phyloP scores from a whole-genome alignment of 257 asterid species.

The Orobanche coerulescens region DNA sequence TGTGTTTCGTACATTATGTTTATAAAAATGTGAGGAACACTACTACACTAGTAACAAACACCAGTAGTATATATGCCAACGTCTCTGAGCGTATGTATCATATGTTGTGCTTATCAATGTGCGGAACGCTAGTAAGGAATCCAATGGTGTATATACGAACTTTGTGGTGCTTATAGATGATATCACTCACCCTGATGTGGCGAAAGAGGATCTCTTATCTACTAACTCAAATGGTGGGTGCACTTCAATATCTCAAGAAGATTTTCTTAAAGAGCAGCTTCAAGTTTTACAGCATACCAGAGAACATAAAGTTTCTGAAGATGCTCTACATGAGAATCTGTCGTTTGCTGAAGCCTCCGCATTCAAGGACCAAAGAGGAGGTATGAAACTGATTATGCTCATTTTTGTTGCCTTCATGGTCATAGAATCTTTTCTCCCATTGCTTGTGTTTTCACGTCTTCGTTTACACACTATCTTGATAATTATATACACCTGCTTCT shows the following conservation, averaged over 20 bases:
- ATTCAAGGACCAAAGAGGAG: slow-evolving; percentile 34
- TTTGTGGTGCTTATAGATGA: slow-evolving; percentile 58
- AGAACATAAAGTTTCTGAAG: slow-evolving; percentile 25
- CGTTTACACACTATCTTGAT: not conserved
- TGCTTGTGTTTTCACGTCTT: not conserved
- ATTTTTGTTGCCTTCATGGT: slow-evolving; percentile 13
- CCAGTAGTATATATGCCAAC: not conserved
- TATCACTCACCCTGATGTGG: slow-evolving; percentile 64
- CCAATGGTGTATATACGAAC: slow-evolving; percentile 16
- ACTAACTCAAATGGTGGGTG: slow-evolving; percentile 24
- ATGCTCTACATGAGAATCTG: slow-evolving; percentile 19
- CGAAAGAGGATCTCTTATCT: slow-evolving; percentile 23
- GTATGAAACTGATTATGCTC: slow-evolving; percentile 31
- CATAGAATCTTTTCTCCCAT: not conserved
- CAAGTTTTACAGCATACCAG: slow-evolving; percentile 24
- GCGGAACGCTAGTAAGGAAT: not conserved
- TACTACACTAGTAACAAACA: not conserved
- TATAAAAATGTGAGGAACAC: not conserved
- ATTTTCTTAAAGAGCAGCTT: slow-evolving; percentile 24
- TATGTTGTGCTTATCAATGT: not conserved
- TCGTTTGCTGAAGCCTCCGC: slow-evolving; percentile 20
- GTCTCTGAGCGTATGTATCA: not conserved
- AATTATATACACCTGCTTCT: not conserved
- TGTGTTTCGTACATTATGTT: not conserved
- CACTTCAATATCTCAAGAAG: slow-evolving; percentile 34